These are phyloP conservation scores for Sicyos edulis DNA, from an alignment of 306 rosid genomes.

Conservation along the genomic window DNA sequence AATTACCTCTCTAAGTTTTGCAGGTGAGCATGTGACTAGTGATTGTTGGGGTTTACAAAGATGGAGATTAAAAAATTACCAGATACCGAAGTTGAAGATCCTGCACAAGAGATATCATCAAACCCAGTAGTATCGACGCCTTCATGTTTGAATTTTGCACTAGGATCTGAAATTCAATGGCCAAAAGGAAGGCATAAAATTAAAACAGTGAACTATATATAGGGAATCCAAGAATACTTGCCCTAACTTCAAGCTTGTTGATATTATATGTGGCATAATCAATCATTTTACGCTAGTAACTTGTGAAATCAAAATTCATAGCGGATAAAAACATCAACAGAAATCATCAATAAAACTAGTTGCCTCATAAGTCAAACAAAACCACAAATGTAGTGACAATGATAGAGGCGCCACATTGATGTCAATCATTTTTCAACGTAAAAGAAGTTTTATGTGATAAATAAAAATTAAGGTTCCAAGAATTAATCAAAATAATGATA, in stretches of 20 bases:
- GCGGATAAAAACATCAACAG: background rate
- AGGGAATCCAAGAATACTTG: background rate
- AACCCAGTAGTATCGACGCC: constrained; percentile 9
- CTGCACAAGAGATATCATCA: constrained; percentile 7
- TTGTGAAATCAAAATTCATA: background rate
- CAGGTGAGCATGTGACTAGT: background rate
- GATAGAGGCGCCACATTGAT: background rate
- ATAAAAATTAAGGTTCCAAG: background rate
- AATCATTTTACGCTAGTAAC: background rate
- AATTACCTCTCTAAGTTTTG: background rate
- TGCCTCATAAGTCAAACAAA: constrained; percentile 11
- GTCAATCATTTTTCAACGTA: background rate
- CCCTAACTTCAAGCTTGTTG: background rate
- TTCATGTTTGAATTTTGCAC: background rate
- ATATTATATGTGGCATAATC: background rate
- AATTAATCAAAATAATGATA: background rate
- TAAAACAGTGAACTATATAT: background rate
- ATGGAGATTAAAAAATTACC: constrained; percentile 23
- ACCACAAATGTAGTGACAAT: constrained; percentile 4
- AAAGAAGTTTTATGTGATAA: background rate
- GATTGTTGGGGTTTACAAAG: constrained; percentile 1
- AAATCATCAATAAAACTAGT: background rate
- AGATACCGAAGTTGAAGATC: constrained; percentile 13
- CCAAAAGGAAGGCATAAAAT: background rate
- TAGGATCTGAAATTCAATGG: constrained; percentile 6